A percentile compares a stretch with the other conserved stretches of the same genome.
These are phyloP conservation scores for Trichoderma simmonsii DNA, from an alignment of 2,329 filamentous ascomycete species.

Conservation along the genomic window DNA sequence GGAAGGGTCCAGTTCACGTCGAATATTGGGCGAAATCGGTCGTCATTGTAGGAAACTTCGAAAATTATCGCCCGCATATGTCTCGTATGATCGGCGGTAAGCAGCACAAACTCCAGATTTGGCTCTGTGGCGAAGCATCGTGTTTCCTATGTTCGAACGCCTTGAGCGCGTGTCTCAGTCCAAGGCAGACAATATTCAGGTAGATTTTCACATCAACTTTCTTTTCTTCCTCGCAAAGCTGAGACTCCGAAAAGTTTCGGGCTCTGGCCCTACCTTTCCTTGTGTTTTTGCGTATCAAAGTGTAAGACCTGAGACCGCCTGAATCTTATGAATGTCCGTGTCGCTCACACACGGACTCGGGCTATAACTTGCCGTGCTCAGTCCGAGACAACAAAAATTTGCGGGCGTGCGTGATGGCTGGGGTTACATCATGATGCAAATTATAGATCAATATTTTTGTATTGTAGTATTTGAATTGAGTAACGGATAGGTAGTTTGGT, in stretches of 20 bases:
- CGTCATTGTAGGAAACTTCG: not conserved
- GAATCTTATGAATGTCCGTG: not conserved
- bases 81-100: not conserved
- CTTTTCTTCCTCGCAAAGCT: not conserved
- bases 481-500: not conserved
- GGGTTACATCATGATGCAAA: not conserved
- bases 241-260: not conserved
- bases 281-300: not conserved
- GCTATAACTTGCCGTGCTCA: not conserved
- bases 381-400: not conserved
- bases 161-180: not conserved
- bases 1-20: not conserved
- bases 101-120: not conserved
- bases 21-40: not conserved
- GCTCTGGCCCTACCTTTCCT: not conserved
- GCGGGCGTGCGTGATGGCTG: not conserved
- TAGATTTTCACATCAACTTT: not conserved
- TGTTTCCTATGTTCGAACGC: not conserved
- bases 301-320: not conserved
- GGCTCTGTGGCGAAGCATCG: not conserved
- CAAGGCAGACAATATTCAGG: not conserved
- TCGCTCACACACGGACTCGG: not conserved
- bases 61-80: not conserved
- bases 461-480: not conserved
- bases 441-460: not conserved